Percentiles rank a stretch among this genome's conserved stretches.
Evolutionary conservation across 345 rosid genomes (phyloP).

Genomic region (Leavenworthia alabamica): DNA sequence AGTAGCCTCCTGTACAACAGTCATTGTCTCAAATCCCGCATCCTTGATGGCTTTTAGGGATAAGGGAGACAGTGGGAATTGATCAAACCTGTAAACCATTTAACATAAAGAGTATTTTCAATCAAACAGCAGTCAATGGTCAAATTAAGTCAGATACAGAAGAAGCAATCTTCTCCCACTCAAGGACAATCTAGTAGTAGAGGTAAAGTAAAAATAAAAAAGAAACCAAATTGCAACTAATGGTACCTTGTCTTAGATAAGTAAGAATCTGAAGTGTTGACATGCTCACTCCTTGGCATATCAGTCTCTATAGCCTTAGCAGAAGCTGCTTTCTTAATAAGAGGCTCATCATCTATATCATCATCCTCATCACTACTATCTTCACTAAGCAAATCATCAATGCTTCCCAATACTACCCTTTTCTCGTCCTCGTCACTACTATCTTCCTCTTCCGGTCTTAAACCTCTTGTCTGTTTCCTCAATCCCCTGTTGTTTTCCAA

Average conservation of each 20-base stretch:
- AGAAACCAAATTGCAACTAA: neutral
- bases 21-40: constrained; percentile 93
- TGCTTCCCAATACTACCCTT: constrained; percentile 23
- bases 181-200: too few relatives aligned
- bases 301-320: constrained; percentile 21
- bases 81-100: constrained; percentile 69
- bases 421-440: constrained; percentile 28
- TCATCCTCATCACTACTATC: constrained; percentile 41
- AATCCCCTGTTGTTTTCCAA: constrained; percentile 3
- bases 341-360: constrained; percentile 25
- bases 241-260: constrained; percentile 78
- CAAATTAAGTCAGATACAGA: constrained; percentile 8
- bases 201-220: too few relatives aligned
- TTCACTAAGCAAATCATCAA: constrained; percentile 40
- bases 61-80: constrained; percentile 63
- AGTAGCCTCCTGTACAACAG: constrained; percentile 95
- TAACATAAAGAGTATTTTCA: too few relatives aligned
- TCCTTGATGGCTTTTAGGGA: constrained; percentile 80
- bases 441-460: constrained; percentile 29
- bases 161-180: constrained; percentile 7
- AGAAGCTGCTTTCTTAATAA: constrained; percentile 32
- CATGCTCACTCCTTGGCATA: constrained; percentile 33
- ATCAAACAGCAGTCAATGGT: constrained; percentile 5
- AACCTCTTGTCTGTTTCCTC: constrained; percentile 22
- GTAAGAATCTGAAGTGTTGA: constrained; percentile 54